Evolutionary conservation across 768 basidiomycete genomes (phyloP).

Genomic region (Cubamyces lactineus): DNA sequence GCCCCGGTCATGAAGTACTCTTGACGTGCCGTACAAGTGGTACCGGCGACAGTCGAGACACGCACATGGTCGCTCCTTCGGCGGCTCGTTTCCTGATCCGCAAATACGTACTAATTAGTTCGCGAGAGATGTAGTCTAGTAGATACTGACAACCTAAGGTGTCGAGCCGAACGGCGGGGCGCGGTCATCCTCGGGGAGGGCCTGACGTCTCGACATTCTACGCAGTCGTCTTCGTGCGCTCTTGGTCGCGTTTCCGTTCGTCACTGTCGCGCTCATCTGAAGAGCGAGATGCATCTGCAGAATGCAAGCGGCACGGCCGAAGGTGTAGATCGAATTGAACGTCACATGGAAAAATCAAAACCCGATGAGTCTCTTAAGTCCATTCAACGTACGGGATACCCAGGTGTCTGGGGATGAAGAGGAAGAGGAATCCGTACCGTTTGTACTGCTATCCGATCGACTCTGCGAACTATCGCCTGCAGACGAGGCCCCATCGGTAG

Average conservation of each 20-base stretch:
- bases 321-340: slow-evolving; percentile 32
- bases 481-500: slow-evolving; percentile 29
- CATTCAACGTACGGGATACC: slow-evolving; percentile 71
- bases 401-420: slow-evolving; percentile 63
- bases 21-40: slow-evolving; percentile 4
- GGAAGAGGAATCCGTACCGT: slow-evolving; percentile 79
- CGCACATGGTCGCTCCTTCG: slow-evolving; percentile 14
- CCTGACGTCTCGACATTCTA: slow-evolving; percentile 23
- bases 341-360: slow-evolving; percentile 66
- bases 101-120: slow-evolving; percentile 29
- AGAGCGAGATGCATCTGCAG: slow-evolving; percentile 21
- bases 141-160: slow-evolving; percentile 18
- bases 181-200: slow-evolving; percentile 13
- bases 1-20: slow-evolving; percentile 1
- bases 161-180: background rate
- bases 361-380: slow-evolving; percentile 69
- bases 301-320: slow-evolving; percentile 1
- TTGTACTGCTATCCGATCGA: slow-evolving; percentile 44
- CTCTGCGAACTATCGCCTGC: slow-evolving; percentile 28
- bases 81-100: slow-evolving; percentile 18
- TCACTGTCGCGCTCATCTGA: slow-evolving; percentile 35
- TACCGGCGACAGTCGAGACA: slow-evolving; percentile 12
- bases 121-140: slow-evolving; percentile 24
- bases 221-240: slow-evolving; percentile 50
- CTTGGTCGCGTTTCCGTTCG: slow-evolving; percentile 44